phyloP scores from a whole-genome alignment of 257 asterid species.

The Nicotiana benthamiana region DNA sequence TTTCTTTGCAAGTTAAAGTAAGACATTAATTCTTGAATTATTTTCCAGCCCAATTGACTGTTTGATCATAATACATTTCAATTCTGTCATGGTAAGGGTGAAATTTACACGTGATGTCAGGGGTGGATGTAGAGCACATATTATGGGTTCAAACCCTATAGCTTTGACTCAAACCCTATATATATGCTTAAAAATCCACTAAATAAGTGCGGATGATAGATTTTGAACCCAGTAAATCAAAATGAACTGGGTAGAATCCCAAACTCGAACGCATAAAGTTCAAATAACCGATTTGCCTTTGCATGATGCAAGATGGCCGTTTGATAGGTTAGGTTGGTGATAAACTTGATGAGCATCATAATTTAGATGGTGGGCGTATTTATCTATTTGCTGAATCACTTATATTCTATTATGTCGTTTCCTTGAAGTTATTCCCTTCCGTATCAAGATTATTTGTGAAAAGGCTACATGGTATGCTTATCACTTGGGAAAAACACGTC shows the following conservation, averaged over 20 bases:
- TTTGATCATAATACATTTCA: neutral
- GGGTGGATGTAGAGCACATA: too few relatives aligned
- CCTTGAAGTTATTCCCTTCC: neutral
- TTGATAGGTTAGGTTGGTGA: neutral
- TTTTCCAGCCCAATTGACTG: neutral
- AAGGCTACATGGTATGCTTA: neutral
- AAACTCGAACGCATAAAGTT: too few relatives aligned
- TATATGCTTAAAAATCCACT: too few relatives aligned
- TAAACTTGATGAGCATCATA: neutral
- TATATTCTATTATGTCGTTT: neutral
- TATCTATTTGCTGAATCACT: neutral
- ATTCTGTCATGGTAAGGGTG: neutral
- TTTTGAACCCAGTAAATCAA: too few relatives aligned
- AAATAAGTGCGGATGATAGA: too few relatives aligned
- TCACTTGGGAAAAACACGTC: neutral
- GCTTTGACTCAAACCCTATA: too few relatives aligned
- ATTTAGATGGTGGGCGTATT: neutral
- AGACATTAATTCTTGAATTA: conserved; percentile 26
- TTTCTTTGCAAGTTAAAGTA: conserved; percentile 98
- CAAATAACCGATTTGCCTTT: too few relatives aligned
- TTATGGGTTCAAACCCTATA: too few relatives aligned
- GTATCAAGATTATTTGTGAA: neutral
- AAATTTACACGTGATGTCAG: neutral
- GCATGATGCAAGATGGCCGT: neutral
- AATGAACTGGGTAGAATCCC: too few relatives aligned